Evolutionary conservation across 2,329 filamentous ascomycete genomes (phyloP).

Genomic region (Claviceps sp.): DNA sequence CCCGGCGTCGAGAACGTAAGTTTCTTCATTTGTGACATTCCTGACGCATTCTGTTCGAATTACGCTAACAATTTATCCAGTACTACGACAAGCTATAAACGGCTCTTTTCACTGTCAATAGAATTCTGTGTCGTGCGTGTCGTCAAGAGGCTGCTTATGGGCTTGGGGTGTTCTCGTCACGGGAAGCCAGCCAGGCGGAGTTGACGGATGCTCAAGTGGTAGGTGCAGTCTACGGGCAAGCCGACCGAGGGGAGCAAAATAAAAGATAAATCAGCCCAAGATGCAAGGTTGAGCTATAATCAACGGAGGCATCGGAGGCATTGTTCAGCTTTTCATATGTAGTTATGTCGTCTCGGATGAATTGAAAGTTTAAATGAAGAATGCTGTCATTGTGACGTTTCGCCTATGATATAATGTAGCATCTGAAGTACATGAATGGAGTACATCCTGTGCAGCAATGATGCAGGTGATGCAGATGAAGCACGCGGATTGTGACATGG

Average conservation of each 20-base stretch:
- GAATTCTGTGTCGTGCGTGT: conserved; percentile 30
- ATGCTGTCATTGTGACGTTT: not conserved
- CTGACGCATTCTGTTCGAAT: not conserved
- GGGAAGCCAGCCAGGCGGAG: conserved; percentile 11
- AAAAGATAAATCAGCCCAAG: conserved; percentile 11
- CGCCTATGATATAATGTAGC: too few species aligned
- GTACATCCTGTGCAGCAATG: too few species aligned
- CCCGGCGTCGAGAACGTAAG: conserved; percentile 92
- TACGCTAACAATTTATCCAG: conserved; percentile 29
- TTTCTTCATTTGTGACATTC: conserved; percentile 16
- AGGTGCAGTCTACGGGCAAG: conserved; percentile 17
- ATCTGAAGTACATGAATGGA: too few species aligned
- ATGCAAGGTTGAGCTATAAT: conserved; percentile 24
- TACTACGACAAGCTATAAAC: conserved; percentile 99
- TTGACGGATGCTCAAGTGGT: conserved; percentile 4
- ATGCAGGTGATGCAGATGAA: too few species aligned
- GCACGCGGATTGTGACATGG: too few species aligned
- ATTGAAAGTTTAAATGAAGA: conserved; percentile 25
- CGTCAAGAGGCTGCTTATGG: conserved; percentile 26
- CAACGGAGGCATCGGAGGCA: conserved; percentile 19
- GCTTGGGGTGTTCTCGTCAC: conserved; percentile 16
- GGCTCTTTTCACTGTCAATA: conserved; percentile 29
- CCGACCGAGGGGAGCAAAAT: conserved; percentile 3
- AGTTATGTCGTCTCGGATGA: conserved; percentile 30
- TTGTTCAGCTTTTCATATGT: conserved; percentile 26